Conservation (phyloP, 768 basidiomycete species). For the Podaxis sp. region DNA sequence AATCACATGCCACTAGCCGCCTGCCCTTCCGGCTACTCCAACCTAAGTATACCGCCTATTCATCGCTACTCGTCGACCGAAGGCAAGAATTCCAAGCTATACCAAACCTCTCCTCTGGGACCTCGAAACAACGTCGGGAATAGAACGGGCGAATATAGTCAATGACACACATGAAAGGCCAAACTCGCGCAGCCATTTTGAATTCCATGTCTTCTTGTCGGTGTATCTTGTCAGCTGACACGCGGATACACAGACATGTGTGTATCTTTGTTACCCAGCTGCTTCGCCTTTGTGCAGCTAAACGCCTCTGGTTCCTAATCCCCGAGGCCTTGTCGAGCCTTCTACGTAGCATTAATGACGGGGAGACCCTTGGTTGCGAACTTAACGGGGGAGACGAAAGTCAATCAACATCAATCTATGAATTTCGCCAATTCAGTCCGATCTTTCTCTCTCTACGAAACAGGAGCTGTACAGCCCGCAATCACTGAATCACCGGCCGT, state of each 20-base stretch:
- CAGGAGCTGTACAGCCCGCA: not conserved
- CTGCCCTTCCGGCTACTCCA: not conserved
- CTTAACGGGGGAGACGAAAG: slow-evolving; percentile 15
- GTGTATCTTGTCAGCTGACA: not conserved
- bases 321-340: slow-evolving; percentile 1
- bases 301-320: not conserved
- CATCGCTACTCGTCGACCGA: not conserved
- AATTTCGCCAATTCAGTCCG: not conserved
- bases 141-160: not conserved
- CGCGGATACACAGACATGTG: not conserved
- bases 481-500: not conserved
- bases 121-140: not conserved
- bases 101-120: slow-evolving; percentile 1
- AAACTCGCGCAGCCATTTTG: not conserved
- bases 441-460: not conserved
- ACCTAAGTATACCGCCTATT: not conserved
- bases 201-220: slow-evolving; percentile 6
- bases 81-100: not conserved
- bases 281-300: not conserved
- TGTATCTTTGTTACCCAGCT: not conserved
- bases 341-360: slow-evolving; percentile 4
- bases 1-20: slow-evolving; percentile 21
- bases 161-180: not conserved
- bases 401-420: slow-evolving; percentile 14
- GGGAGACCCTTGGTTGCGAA: slow-evolving; percentile 6